Base-by-base conservation (phyloP, 208 protist genomes). In the Leishmania major region DNA sequence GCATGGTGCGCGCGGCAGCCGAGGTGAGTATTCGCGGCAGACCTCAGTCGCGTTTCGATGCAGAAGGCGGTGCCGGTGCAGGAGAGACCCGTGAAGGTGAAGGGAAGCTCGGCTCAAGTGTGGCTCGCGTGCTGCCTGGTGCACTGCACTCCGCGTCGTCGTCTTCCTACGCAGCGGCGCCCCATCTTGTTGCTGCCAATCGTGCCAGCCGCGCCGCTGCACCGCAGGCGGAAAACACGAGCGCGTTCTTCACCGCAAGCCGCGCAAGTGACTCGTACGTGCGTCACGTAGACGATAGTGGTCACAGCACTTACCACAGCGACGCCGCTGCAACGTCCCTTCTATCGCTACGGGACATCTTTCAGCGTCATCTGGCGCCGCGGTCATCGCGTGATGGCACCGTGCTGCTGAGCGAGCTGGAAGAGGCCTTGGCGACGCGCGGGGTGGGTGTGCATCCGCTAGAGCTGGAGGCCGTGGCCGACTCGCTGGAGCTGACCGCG, bases 401-500 rank as follows among this genome's bases (percentile, higher is more conserved):
- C 2, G 84, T 94, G 66, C 75, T 84, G 67, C 79, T 91, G 45
- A 84, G 79, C n/a, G 80, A 81, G 57, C 64, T 94, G 31, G 84
- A 88, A 69, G 73, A 62, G 37, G 77, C 87, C 1, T 80, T 94
- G 19, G 72, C 73, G 2, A 59, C 49, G 6, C 84, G 84, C 35
- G 84, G 84, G 8, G 72, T 92, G 25, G 81, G 81, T 22, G 76
- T 93, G 13, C 78, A 82, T 31, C 80, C 90, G 31, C 57, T 88
- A 19, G 91, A 94, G 75, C 60, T 95, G n/a, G 89, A 92, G 64
- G 90, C 90, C 15, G 83, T 95, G 53, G 90, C 86, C 47, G 90
- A 95, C 62, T 91, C 91, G 25, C 82, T 95, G 35, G 89, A 91
- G 59, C 77, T 92, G 66, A 71, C 78, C 62, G 31, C 75, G 7